These are phyloP conservation scores for Aspergillus candidus DNA, from an alignment of 2,329 filamentous ascomycete genomes.

Conservation along the genomic window DNA sequence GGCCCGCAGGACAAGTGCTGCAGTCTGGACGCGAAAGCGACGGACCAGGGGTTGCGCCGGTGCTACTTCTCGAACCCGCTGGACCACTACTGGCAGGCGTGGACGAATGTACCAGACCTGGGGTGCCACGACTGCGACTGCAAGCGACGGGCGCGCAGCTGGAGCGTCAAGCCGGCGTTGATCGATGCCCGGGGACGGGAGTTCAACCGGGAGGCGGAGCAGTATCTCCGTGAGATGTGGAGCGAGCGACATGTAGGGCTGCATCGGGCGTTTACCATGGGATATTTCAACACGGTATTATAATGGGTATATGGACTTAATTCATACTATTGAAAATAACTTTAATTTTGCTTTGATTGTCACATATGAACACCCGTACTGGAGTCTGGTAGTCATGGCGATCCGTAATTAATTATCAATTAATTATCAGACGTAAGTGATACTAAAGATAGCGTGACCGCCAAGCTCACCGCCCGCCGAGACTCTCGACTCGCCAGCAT, in stretches of 20 bases:
- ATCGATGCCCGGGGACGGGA: constrained; percentile 22
- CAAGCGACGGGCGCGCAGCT: constrained; percentile 20
- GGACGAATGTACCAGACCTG: constrained; percentile 19
- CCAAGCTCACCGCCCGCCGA: no score
- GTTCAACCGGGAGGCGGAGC: constrained; percentile 20
- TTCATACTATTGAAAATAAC: no score
- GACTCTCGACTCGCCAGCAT: no score
- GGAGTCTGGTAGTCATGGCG: no score
- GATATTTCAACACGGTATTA: constrained; percentile 14
- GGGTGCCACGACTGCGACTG: constrained; percentile 22
- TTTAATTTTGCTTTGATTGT: no score
- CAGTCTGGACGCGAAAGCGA: constrained; percentile 15
- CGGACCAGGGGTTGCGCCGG: constrained; percentile 7
- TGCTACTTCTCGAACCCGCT: constrained; percentile 22
- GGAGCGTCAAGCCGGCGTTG: constrained; percentile 24
- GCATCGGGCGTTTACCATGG: constrained; percentile 17
- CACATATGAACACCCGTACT: no score
- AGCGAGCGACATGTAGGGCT: constrained; percentile 20
- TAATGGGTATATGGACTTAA: constrained; percentile 3
- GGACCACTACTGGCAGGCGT: constrained; percentile 24
- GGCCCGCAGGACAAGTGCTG: constrained; percentile 23
- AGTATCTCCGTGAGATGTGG: constrained; percentile 26
- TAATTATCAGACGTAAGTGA: no score
- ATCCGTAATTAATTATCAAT: no score
- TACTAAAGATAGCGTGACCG: no score